Evolutionary conservation across 2,329 filamentous ascomycete species (phyloP).

Genomic region (Neospermospora avenae): DNA sequence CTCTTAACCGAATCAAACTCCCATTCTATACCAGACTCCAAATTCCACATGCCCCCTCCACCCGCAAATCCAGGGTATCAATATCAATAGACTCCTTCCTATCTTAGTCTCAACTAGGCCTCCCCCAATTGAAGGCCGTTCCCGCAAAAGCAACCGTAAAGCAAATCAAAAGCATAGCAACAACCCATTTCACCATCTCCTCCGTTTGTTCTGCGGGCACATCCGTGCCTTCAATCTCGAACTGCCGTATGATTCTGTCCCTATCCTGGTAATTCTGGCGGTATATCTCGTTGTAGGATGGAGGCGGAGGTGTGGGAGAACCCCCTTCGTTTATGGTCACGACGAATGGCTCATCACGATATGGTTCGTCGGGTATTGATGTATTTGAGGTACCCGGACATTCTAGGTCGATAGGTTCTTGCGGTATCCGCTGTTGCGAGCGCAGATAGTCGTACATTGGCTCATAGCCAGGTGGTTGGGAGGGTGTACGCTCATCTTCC

Average conservation of each 20-base stretch:
- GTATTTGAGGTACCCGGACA: not conserved
- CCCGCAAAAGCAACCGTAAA: constrained; percentile 30
- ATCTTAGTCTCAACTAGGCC: constrained; percentile 3
- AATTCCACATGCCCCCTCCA: not conserved
- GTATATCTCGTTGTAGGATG: constrained; percentile 29
- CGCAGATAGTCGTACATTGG: constrained; percentile 34
- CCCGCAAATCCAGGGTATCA: not conserved
- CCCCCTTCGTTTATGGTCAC: constrained; percentile 20
- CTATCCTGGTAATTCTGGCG: constrained; percentile 21
- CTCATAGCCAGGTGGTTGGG: constrained; percentile 28
- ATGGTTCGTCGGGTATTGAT: constrained; percentile 20
- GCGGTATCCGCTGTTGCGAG: constrained; percentile 11
- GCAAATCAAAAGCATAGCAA: constrained; percentile 31
- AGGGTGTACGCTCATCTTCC: constrained; percentile 10
- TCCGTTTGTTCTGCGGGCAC: constrained; percentile 26
- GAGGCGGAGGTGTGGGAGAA: constrained; percentile 21
- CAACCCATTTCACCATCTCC: constrained; percentile 32
- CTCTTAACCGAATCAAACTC: not conserved
- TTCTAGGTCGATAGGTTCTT: not conserved
- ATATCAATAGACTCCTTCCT: not conserved
- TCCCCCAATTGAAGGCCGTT: constrained; percentile 32
- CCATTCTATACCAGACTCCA: not conserved
- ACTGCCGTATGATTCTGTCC: constrained; percentile 20
- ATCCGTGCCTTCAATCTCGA: constrained; percentile 22
- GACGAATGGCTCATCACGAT: constrained; percentile 31